Base-by-base conservation (phyloP, 306 rosid species). In the Citrullus colocynthis region DNA sequence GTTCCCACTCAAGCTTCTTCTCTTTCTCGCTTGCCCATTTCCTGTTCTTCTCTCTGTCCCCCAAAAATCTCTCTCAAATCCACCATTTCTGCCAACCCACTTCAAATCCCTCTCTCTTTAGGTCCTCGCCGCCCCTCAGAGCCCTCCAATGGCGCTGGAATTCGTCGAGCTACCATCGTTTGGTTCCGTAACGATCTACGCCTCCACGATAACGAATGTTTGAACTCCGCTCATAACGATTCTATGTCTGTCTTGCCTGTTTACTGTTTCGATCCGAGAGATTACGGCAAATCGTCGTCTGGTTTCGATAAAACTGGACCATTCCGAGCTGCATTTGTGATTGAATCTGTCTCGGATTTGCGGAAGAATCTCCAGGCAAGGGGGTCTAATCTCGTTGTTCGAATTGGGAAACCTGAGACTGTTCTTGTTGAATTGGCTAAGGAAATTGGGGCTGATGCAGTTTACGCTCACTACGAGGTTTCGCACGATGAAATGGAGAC, bases 131-230 rank as follows among this genome's bases (percentile, higher is more conserved):
- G 89, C 44, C 96, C 99, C 36, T 81, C 78, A 5, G 94, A 96
- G 69, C 99, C 98, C 44, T 89, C 91, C 75, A 84, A 87, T 69
- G 93, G 90, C 17, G 97, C 97, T 34, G 99, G 88, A 2, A 67
- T 86, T 71, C 98, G 99, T 48, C 93, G 99, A 60, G 88, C 93
- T 44, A 74, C 98, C 72, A 82, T 96, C 48, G 89, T 93, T 9
- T 96, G 97, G 99, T 90, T 95, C 86, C 97, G 99, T 67, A 89
- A 90, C 32, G 99, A 95, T 82, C 87, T 95, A 60, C 93, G 99
- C 3, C 82, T 92, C 83, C 88, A 81, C 79, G 99, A 95, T 70
- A 95, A 95, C 67, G 99, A 95, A 63, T 82, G 85, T 85, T 91
- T 95, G 78, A 82, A 88, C 81, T 64, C 90, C 2, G 99, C 99